Conservation (phyloP, 306 rosid genomes). For the Gastrolobium villosum region DNA sequence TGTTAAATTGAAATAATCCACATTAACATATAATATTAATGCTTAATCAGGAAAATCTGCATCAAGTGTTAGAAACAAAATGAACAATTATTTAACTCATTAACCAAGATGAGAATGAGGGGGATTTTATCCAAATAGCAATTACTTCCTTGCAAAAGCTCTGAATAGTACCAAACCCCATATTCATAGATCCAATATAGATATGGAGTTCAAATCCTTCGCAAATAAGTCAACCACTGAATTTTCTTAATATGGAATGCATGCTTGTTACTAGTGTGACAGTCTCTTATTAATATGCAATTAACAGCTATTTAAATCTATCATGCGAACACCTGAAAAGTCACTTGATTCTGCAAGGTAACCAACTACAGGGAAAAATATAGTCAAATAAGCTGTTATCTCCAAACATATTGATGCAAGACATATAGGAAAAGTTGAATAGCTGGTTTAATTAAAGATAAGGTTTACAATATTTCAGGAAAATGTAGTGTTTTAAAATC, state of each 20-base stretch:
- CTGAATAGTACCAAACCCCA: background rate
- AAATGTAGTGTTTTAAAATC: constrained; percentile 13
- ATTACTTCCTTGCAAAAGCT: background rate
- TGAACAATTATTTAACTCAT: constrained; percentile 13
- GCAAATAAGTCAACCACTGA: background rate
- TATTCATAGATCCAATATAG: constrained; percentile 24
- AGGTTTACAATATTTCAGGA: constrained; percentile 10
- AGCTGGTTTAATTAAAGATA: constrained; percentile 21
- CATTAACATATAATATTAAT: constrained; percentile 21
- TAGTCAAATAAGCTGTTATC: background rate
- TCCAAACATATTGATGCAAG: constrained; percentile 8
- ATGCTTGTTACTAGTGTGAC: background rate
- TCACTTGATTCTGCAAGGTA: constrained; percentile 19
- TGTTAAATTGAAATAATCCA: constrained; percentile 3
- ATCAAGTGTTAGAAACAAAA: background rate
- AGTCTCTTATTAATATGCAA: constrained; percentile 6
- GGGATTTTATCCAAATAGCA: background rate
- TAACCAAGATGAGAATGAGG: constrained; percentile 16
- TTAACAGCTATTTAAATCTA: constrained; percentile 33
- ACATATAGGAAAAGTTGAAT: constrained; percentile 26
- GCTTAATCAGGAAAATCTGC: constrained; percentile 20
- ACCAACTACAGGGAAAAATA: constrained; percentile 14
- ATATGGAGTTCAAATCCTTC: background rate
- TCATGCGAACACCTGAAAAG: constrained; percentile 23
- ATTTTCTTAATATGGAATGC: background rate